phyloP scores from a whole-genome alignment of 805 yeast species.

The Metschnikowia cubensis region DNA sequence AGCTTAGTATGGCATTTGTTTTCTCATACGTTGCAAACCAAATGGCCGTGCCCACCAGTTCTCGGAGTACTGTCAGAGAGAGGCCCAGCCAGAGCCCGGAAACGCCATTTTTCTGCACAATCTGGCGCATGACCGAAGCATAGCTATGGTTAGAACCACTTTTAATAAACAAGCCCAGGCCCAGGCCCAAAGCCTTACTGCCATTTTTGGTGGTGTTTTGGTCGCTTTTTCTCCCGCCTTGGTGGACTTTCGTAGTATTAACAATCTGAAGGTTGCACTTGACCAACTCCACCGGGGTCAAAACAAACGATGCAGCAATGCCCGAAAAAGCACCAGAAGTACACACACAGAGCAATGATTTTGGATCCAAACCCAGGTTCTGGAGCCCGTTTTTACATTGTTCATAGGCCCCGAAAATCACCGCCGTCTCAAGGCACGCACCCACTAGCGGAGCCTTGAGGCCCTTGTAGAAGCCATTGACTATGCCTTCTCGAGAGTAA shows the following conservation, averaged over 20 bases:
- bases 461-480: conserved; percentile 76
- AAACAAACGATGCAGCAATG: conserved; percentile 69
- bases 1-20: conserved; percentile 36
- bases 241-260: conserved; percentile 13
- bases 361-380: conserved; percentile 9
- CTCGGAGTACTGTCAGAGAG: conserved; percentile 73
- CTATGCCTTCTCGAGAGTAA: conserved; percentile 58
- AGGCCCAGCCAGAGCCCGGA: conserved; percentile 87
- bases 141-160: conserved; percentile 20
- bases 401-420: conserved; percentile 66
- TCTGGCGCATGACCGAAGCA: conserved; percentile 29
- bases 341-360: conserved; percentile 24
- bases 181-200: too few species aligned
- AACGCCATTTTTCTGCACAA: conserved; percentile 53
- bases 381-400: not conserved
- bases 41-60: conserved; percentile 84
- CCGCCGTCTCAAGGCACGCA: conserved; percentile 86
- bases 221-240: too few species aligned
- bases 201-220: too few species aligned
- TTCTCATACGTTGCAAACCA: conserved; percentile 92
- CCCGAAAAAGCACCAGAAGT: conserved; percentile 82
- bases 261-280: conserved; percentile 84
- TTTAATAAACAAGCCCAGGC: too few species aligned
- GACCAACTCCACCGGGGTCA: conserved; percentile 89
- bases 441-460: conserved; percentile 79